phyloP scores from a whole-genome alignment of 257 asterid species.

The Paulownia fortunei region DNA sequence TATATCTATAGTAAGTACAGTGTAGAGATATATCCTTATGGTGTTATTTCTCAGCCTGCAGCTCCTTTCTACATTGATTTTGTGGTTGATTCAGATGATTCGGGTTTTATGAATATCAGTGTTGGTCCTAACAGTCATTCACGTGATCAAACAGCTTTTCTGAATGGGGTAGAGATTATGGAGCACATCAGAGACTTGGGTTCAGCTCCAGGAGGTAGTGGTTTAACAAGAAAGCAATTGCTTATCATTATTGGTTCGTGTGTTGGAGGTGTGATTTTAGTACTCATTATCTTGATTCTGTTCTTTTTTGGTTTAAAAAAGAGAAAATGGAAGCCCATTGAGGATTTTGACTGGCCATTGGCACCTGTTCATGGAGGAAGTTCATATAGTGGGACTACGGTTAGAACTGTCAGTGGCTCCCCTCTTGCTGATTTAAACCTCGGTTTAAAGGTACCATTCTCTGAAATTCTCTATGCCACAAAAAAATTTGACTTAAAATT shows the following conservation, averaged over 20 bases:
- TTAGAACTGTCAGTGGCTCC: conserved; percentile 30
- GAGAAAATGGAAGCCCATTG: conserved; percentile 35
- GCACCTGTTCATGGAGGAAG: conserved; percentile 35
- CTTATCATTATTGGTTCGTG: conserved; percentile 39
- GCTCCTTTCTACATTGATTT: conserved; percentile 50
- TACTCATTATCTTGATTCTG: background rate
- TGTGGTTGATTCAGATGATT: conserved; percentile 49
- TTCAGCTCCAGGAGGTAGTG: background rate
- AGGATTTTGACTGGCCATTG: conserved; percentile 36
- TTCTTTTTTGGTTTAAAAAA: conserved; percentile 28
- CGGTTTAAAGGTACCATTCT: conserved; percentile 51
- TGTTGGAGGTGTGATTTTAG: conserved; percentile 44
- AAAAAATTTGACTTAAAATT: conserved; percentile 41
- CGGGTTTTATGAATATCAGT: conserved; percentile 53
- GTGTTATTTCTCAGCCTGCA: fast-evolving
- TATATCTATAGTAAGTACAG: conserved; percentile 27
- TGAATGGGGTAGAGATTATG: conserved; percentile 78
- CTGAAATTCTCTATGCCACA: conserved; percentile 51
- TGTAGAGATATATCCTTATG: conserved; percentile 6
- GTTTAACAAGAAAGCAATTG: background rate
- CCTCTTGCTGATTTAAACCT: conserved; percentile 47
- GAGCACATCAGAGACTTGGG: conserved; percentile 28
- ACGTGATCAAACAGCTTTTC: conserved; percentile 12
- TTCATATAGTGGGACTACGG: conserved; percentile 39
- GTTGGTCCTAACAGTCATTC: conserved; percentile 36